phyloP scores from a whole-genome alignment of 805 yeast species.

The Suhomyces kilbournensis region DNA sequence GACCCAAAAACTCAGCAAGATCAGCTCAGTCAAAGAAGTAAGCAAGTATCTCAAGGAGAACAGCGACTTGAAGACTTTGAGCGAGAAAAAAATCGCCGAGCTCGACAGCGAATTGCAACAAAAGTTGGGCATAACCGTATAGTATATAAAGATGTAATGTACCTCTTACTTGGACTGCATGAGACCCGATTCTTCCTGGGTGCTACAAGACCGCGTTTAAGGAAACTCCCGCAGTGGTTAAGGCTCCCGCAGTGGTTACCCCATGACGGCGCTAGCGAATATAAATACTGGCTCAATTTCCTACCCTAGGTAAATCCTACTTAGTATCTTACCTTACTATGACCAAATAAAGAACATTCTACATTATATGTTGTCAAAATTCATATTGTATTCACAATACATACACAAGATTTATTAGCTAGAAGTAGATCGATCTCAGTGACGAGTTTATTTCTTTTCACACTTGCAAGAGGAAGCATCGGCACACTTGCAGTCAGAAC shows the following conservation, averaged over 20 bases:
- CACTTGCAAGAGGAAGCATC: constrained; percentile 1
- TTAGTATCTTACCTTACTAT: no score
- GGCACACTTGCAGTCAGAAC: constrained; percentile 6
- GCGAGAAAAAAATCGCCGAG: constrained; percentile 19
- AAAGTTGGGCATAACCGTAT: background rate
- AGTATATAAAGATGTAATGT: background rate
- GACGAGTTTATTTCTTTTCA: constrained; percentile 1
- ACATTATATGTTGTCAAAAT: background rate
- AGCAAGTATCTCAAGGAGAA: constrained; percentile 20
- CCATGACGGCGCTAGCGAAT: no score
- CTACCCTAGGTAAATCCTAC: no score
- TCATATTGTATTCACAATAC: background rate
- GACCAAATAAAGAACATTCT: no score
- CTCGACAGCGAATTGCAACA: background rate
- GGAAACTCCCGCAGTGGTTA: no score
- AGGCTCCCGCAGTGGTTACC: no score
- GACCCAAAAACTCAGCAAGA: constrained; percentile 17
- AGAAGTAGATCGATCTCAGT: background rate
- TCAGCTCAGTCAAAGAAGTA: constrained; percentile 18
- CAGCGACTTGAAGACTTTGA: constrained; percentile 19
- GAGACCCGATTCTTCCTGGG: no score
- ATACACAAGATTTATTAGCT: background rate
- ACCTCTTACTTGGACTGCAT: no score
- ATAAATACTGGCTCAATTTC: no score
- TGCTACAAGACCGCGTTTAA: no score